These are phyloP conservation scores for Stemphylium beticola DNA, from an alignment of 2,329 filamentous ascomycete genomes.

Conservation along the genomic window DNA sequence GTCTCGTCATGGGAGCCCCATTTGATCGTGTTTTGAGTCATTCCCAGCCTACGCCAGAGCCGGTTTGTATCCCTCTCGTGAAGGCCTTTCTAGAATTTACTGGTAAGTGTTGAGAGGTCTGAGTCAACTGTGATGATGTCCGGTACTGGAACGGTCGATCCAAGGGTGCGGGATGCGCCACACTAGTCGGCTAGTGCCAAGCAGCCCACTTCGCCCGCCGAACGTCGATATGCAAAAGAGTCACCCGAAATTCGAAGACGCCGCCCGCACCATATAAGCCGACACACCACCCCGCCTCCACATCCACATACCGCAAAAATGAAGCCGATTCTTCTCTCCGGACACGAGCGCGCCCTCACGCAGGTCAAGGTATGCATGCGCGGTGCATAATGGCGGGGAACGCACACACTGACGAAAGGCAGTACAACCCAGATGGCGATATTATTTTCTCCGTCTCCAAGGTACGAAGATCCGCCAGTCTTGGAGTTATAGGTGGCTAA, in stretches of 20 bases:
- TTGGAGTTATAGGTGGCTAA: neutral
- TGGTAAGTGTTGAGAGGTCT: neutral
- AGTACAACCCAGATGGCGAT: slow-evolving; percentile 83
- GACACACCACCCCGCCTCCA: slow-evolving; percentile 23
- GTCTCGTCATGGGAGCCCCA: neutral
- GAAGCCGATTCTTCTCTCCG: slow-evolving; percentile 95
- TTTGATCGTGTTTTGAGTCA: neutral
- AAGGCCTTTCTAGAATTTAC: neutral
- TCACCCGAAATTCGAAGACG: slow-evolving; percentile 39
- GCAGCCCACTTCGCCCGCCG: slow-evolving; percentile 40
- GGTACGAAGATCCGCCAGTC: neutral
- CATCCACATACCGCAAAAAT: slow-evolving; percentile 58
- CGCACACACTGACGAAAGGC: slow-evolving; percentile 1
- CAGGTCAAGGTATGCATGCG: slow-evolving; percentile 69
- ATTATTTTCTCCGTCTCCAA: slow-evolving; percentile 84
- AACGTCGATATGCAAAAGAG: slow-evolving; percentile 34
- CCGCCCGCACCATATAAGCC: slow-evolving; percentile 28
- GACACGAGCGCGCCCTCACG: slow-evolving; percentile 95
- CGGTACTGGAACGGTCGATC: slow-evolving; percentile 1
- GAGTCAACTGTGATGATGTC: neutral
- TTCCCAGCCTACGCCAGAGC: neutral
- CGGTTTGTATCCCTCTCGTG: too few relatives aligned
- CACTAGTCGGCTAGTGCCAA: slow-evolving; percentile 31
- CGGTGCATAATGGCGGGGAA: neutral
- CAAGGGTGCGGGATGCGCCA: slow-evolving; percentile 16